Base-by-base conservation (phyloP, 805 yeast species). In the Wickerhamomyces tratensis region DNA sequence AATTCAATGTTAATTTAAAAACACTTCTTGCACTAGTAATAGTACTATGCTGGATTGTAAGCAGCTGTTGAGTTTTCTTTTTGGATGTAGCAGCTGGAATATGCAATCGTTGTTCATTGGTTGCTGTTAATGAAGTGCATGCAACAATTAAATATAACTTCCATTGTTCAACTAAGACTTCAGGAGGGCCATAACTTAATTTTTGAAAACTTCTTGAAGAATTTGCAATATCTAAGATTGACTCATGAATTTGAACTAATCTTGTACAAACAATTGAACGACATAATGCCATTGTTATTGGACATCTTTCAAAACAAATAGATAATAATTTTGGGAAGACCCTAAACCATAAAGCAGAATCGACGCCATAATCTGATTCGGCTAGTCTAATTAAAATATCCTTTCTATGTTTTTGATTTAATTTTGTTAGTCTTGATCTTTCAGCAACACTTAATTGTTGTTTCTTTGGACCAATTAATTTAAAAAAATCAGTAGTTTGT, bases 301-400 rank as follows among this genome's bases (percentile, higher is more conserved):
- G 98, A 54, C 95, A 88, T 39, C 71, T 72, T 46, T 78, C 85
- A 46, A 86, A 87, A 45, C 93, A 77, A 1, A 77, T 68, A 33
- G 74, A 78, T 36, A 93, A 63, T 3, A 93, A 64, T 34, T 73
- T 74, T 2, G 97, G 97, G 52, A 85, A 88, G 1, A 82, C 74
- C 46, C 95, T 74, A 53, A 91, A 82, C 98, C 98, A 93, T n/a
- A 93, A 65, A 0, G 98, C 95, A 1, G 95, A 80, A 63, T 93
- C 98, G 9, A 93, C 89, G 2, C 98, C 97, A 54, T 89, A 85
- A 45, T 84, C 95, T 2, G 95, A 84, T 49, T 86, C 96, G 0
- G 96, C 96, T 7, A 93, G 65, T 40, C 79, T 73, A 0, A 84
- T 67, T n/a, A 94, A 62, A 2, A 86, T 71, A 26, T 83, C 85